Conservation (phyloP, 441 rosid species). For the Daphne laureola region DNA sequence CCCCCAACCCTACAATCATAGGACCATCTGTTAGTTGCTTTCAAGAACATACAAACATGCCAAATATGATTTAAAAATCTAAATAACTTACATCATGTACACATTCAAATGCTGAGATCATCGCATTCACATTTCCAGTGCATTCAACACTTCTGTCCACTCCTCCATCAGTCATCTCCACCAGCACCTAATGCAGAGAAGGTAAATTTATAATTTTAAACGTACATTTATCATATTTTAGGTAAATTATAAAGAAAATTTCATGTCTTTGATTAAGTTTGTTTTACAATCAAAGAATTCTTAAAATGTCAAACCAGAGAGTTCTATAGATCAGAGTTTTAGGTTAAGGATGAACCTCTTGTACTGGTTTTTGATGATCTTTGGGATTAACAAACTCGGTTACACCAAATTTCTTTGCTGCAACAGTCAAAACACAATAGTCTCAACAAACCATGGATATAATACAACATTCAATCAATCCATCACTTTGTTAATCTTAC, state of each 20-base stretch:
- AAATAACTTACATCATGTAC: conserved; percentile 12
- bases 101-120: conserved; percentile 16
- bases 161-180: conserved; percentile 39
- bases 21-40: not conserved
- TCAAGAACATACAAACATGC: conserved; percentile 17
- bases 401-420: conserved; percentile 46
- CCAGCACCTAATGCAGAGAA: conserved; percentile 22
- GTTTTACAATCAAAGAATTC: no score
- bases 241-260: not conserved
- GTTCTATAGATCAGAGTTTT: no score
- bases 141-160: conserved; percentile 48
- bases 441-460: no score
- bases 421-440: no score
- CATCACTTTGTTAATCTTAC: not conserved
- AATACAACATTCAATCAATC: no score
- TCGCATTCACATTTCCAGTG: conserved; percentile 35
- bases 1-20: conserved; percentile 22
- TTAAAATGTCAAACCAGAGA: no score
- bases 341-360: conserved; percentile 25
- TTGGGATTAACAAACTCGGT: conserved; percentile 51
- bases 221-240: no score
- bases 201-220: no score
- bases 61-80: no score
- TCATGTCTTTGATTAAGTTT: not conserved
- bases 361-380: conserved; percentile 40